A percentile compares a stretch with the other conserved stretches of the same genome.
Evolutionary conservation across 805 yeast genomes (phyloP).

Genomic region (Pichia occidentalis): DNA sequence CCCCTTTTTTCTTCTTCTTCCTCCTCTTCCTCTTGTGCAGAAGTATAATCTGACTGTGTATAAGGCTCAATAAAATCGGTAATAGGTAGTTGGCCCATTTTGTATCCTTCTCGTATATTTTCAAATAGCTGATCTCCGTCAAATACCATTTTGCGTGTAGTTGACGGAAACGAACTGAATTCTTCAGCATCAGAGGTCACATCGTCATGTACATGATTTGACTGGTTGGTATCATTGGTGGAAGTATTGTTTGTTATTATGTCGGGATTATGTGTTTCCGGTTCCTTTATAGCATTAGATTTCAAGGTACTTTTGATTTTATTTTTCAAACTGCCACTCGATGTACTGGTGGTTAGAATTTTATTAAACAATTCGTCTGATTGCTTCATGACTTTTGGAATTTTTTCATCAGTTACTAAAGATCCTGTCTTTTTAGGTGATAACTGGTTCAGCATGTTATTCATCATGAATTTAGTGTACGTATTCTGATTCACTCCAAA

Average conservation of each 20-base stretch:
- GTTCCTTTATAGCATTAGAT: too few relatives aligned
- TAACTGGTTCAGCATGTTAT: constrained; percentile 21
- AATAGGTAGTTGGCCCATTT: constrained; percentile 13
- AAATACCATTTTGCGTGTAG: constrained; percentile 20
- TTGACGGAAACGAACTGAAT: constrained; percentile 18
- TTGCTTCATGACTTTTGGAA: constrained; percentile 7
- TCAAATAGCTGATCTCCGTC: constrained; percentile 24
- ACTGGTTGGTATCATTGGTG: constrained; percentile 14
- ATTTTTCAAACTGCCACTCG: constrained; percentile 2
- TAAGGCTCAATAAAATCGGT: constrained; percentile 4
- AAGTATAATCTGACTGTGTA: constrained; percentile 23
- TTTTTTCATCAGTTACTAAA: constrained; percentile 9
- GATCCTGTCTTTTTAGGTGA: constrained; percentile 13
- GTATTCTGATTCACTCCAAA: constrained; percentile 28
- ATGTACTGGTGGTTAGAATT: constrained; percentile 7
- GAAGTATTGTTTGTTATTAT: background rate
- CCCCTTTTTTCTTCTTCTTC: background rate
- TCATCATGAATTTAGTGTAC: constrained; percentile 25
- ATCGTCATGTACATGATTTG: constrained; percentile 20
- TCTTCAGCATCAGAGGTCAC: constrained; percentile 28
- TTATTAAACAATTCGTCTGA: constrained; percentile 8
- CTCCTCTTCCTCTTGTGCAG: constrained; percentile 16
- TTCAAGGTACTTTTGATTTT: too few relatives aligned
- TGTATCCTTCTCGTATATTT: constrained; percentile 19
- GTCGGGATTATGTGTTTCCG: too few relatives aligned